A percentile compares a stretch with the other conserved stretches of the same genome.
phyloP scores from a whole-genome alignment of 2,329 filamentous ascomycete genomes.

The Aspergillus vadensis region DNA sequence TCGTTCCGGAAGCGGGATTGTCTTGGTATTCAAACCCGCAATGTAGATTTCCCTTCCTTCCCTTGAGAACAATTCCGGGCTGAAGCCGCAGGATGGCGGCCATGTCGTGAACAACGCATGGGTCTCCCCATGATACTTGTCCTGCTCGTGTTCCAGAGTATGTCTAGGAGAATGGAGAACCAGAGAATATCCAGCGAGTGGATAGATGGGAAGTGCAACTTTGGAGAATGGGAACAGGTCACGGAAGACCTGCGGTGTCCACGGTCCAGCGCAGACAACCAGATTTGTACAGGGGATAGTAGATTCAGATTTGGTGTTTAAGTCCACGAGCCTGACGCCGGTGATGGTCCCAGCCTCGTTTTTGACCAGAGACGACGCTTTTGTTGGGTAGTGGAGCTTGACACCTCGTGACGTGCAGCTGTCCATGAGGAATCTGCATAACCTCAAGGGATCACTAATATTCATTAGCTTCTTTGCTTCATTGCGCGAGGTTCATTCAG shows the following conservation, averaged over 20 bases:
- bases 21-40: conserved; percentile 67
- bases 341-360: conserved; percentile 56
- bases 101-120: conserved; percentile 71
- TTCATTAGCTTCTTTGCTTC: background rate
- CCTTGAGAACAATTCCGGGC: conserved; percentile 71
- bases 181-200: conserved; percentile 72
- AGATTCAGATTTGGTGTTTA: conserved; percentile 28
- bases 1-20: conserved; percentile 60
- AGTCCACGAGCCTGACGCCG: conserved; percentile 54
- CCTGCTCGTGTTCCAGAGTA: conserved; percentile 31
- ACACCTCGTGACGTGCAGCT: conserved; percentile 63
- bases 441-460: conserved; percentile 62
- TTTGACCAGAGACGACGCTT: conserved; percentile 54
- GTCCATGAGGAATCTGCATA: conserved; percentile 67
- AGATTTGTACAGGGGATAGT: conserved; percentile 64
- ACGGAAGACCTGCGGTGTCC: conserved; percentile 68
- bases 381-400: conserved; percentile 65
- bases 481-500: conserved; percentile 17
- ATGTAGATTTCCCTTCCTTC: conserved; percentile 70
- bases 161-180: conserved; percentile 63
- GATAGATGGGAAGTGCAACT: conserved; percentile 58
- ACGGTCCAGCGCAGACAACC: conserved; percentile 69
- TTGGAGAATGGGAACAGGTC: conserved; percentile 63
- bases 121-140: conserved; percentile 51
- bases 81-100: conserved; percentile 55